phyloP scores from a whole-genome alignment of 768 basidiomycete genomes.

The Suillus discolor region DNA sequence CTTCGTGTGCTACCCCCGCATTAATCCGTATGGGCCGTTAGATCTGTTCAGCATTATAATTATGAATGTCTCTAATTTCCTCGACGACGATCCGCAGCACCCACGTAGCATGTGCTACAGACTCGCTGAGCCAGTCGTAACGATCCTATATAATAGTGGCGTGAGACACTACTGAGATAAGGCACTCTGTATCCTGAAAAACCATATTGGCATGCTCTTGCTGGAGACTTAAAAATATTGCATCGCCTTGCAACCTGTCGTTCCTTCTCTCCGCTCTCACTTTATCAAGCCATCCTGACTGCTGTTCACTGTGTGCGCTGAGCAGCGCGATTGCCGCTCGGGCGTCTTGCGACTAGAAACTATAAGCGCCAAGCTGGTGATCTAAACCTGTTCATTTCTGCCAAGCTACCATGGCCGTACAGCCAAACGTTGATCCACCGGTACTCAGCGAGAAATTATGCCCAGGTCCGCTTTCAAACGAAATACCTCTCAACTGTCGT shows the following conservation, averaged over 20 bases:
- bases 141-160: background rate
- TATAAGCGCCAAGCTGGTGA: background rate
- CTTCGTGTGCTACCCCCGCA: background rate
- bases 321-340: slow-evolving; percentile 17
- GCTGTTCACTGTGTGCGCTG: background rate
- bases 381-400: slow-evolving; percentile 12
- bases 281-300: background rate
- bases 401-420: slow-evolving; percentile 15
- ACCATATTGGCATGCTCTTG: background rate
- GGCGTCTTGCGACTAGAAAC: slow-evolving; percentile 14
- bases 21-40: background rate
- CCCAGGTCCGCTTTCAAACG: slow-evolving; percentile 15
- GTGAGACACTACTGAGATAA: slow-evolving; percentile 20
- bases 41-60: background rate
- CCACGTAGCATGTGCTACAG: background rate
- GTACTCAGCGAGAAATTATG: slow-evolving; percentile 29
- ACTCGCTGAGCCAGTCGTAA: background rate
- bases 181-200: background rate
- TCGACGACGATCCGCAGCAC: background rate
- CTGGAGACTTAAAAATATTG: slow-evolving; percentile 2
- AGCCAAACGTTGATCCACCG: background rate
- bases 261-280: slow-evolving; percentile 1
- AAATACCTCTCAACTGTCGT: slow-evolving; percentile 22
- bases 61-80: background rate
- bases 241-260: background rate